Conservation (phyloP, 306 rosid species). For the Cicer judaicum region DNA sequence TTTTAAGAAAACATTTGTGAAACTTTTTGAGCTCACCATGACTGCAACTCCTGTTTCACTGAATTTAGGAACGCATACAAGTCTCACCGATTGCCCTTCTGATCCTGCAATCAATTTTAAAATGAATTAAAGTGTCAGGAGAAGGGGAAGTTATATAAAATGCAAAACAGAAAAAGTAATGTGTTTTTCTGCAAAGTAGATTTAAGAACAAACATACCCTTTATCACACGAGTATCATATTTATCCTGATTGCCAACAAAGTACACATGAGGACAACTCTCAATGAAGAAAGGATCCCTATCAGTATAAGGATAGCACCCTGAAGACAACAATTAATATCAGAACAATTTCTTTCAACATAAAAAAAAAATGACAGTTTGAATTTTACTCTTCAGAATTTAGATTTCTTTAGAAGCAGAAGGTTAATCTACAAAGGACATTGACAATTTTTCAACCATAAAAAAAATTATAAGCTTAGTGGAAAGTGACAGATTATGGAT, state of each 20-base stretch:
- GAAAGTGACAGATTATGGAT: constrained; percentile 32
- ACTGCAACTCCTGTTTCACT: constrained; percentile 84
- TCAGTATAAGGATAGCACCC: constrained; percentile 95
- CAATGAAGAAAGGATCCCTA: constrained; percentile 86
- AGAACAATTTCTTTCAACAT: constrained; percentile 11
- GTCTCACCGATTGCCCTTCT: constrained; percentile 90
- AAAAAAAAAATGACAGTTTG: background rate
- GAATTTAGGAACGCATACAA: constrained; percentile 82
- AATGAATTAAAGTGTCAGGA: constrained; percentile 11
- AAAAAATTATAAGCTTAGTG: constrained; percentile 28
- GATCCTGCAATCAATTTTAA: constrained; percentile 61
- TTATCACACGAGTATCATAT: constrained; percentile 69
- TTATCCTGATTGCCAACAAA: constrained; percentile 88
- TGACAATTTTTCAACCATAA: constrained; percentile 26
- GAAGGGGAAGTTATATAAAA: constrained; percentile 38
- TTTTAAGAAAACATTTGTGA: background rate
- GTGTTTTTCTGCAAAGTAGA: constrained; percentile 11
- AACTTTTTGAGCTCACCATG: constrained; percentile 61
- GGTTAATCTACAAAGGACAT: constrained; percentile 24
- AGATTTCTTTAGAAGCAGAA: constrained; percentile 38
- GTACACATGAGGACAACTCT: constrained; percentile 92
- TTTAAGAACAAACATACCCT: constrained; percentile 60
- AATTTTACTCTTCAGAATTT: constrained; percentile 2
- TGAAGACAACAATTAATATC: constrained; percentile 46
- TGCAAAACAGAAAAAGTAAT: constrained; percentile 22